Base-by-base conservation (phyloP, 768 basidiomycete species). In the Pholiota conissans region DNA sequence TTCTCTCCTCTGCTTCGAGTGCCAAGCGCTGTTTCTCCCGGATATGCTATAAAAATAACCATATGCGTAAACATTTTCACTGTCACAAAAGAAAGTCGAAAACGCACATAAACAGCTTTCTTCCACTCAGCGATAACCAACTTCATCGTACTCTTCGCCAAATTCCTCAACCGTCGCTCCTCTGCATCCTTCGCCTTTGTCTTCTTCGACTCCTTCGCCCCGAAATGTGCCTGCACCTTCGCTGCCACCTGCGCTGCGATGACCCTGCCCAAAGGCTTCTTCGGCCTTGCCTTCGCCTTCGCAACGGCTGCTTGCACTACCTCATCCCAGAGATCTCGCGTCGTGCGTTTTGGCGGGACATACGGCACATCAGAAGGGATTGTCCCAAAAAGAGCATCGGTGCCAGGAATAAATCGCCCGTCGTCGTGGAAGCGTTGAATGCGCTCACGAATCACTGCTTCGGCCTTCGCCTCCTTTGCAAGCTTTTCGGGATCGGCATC, bases 91-190 rank as follows among this genome's bases (percentile, higher is more conserved):
- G 55, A 9, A 51, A 14, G 9, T 24, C 1, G 24, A 45, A 16
- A 3, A 81, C 91, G 67, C 66, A 91, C 91, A 64, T 86, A 85
- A 45, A 95, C 85, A 7, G 91, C 95, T 66, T 91, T 86, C 71
- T 89, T 90, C 95, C 95, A 98, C 67, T 93, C 89, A 7, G 78
- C 79, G 28, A 82, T 79, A 27, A 97, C 84, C 64, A 85, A 73
- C 63, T 83, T 84, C 48, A 89, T 78, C 0, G 90, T 87, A 20
- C 83, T 80, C 73, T 90, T 91, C 11, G 90, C 91, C 34, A 93
- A 64, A 3, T 74, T 77, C 52, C 84, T 78, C 62, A 90, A 61
- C 27, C 87, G 78, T 69, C 81, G 83, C 74, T 93, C 90, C 63
- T 91, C 89, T 61, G 80, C 80, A 18, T 71, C 70, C 56, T 71